A percentile compares a stretch with the other conserved stretches of the same genome.
Evolutionary conservation across 2,329 filamentous ascomycete species (phyloP).

Genomic region (Coniella vitis): DNA sequence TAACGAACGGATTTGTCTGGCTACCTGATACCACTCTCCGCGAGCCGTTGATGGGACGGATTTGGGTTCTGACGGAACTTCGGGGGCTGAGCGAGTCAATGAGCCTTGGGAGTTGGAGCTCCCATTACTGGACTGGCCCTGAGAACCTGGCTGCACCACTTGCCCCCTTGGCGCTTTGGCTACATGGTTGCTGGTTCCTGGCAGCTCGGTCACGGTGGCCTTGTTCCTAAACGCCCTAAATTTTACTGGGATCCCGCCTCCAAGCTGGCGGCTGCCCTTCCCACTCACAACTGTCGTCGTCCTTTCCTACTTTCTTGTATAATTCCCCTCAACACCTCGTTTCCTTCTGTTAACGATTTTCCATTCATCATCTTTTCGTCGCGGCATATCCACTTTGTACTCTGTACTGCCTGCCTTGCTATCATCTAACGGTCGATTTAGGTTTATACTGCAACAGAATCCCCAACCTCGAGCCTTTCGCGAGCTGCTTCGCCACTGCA

Average conservation of each 20-base stretch:
- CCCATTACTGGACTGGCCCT: slow-evolving; percentile 2
- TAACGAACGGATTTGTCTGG: no score
- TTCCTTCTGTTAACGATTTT: slow-evolving; percentile 3
- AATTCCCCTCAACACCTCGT: slow-evolving; percentile 11
- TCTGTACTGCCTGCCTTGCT: no score
- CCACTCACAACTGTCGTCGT: slow-evolving; percentile 10
- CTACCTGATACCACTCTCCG: not conserved
- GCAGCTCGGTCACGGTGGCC: slow-evolving; percentile 8
- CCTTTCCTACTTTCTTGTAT: slow-evolving; percentile 1
- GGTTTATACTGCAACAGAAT: no score
- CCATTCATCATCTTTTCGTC: not conserved
- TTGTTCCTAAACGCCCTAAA: slow-evolving; percentile 8
- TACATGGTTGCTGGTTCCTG: slow-evolving; percentile 10
- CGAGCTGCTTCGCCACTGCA: no score
- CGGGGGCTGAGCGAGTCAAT: slow-evolving; percentile 7
- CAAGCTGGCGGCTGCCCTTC: slow-evolving; percentile 9
- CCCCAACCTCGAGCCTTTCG: no score
- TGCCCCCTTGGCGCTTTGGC: slow-evolving; percentile 2
- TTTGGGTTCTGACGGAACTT: slow-evolving; percentile 1
- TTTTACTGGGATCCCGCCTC: slow-evolving; percentile 6
- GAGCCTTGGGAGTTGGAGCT: slow-evolving; percentile 10
- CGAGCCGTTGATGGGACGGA: not conserved
- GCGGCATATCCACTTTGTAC: not conserved
- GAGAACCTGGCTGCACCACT: slow-evolving; percentile 4
- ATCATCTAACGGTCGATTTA: no score